phyloP scores from a whole-genome alignment of 176 grass and related monocot genomes.

The Hyparrhenia diplandra region DNA sequence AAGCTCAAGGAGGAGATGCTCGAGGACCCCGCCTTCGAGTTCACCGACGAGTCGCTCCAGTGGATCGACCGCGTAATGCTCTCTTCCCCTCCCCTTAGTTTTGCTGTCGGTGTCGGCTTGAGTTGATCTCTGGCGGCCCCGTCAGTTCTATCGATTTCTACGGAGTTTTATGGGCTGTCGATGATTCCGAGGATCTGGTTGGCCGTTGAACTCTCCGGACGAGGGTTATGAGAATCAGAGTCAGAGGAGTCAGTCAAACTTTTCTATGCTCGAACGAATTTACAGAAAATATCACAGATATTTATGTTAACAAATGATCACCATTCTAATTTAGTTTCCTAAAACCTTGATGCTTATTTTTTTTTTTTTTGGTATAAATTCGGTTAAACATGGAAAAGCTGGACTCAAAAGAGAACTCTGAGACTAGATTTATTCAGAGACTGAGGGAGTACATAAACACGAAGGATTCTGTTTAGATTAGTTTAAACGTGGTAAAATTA shows the following conservation, averaged over 20 bases:
- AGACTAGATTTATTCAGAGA: background rate
- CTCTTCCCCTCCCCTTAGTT: background rate
- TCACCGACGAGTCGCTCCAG: constrained; percentile 86
- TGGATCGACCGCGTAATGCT: constrained; percentile 82
- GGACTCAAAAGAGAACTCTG: background rate
- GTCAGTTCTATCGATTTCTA: background rate
- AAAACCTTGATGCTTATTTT: background rate
- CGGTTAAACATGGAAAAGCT: background rate
- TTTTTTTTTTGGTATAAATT: background rate
- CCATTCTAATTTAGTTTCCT: too few relatives aligned
- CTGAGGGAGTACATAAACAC: background rate
- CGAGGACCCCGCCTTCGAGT: constrained; percentile 88
- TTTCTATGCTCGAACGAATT: too few relatives aligned
- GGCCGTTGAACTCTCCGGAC: too few relatives aligned
- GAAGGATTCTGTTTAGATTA: background rate
- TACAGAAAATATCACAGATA: too few relatives aligned
- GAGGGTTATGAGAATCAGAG: too few relatives aligned
- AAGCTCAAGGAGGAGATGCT: constrained; percentile 84
- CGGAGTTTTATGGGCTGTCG: background rate
- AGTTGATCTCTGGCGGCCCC: constrained; percentile 12
- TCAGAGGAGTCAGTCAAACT: too few relatives aligned
- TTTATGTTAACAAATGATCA: too few relatives aligned
- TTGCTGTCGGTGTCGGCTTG: background rate
- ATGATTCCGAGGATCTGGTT: background rate
- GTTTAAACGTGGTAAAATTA: background rate